Base-by-base conservation (phyloP, 1,284 basidiomycete species). In the Cerrena zonata region DNA sequence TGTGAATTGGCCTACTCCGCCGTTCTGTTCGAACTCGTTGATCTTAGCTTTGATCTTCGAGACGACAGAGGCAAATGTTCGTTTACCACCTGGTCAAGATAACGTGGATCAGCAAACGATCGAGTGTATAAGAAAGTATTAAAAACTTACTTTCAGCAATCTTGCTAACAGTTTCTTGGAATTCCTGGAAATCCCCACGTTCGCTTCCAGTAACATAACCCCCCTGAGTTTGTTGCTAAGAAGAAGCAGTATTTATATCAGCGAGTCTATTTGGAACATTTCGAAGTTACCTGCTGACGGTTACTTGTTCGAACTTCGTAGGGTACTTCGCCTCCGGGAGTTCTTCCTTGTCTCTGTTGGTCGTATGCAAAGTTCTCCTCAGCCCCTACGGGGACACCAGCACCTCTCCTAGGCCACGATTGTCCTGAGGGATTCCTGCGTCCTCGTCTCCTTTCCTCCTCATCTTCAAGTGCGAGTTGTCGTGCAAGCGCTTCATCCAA, bases 21-120 rank as follows among this genome's bases (percentile, higher is more conserved):
- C 39, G n/a, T 54, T 50, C 56, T 80, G 77, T 36, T 90, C 86
- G 53, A 81, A 80, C 58, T 90, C 89, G 60, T 85, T 82, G 56
- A 89, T 81, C 75, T 89, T 90, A 7, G 86, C 80, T 61, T 81
- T 89, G 44, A 89, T 84, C 62, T 84, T 89, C 26, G 78, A 80
- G 43, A 89, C 72, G 26, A 91, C 66, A 10, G 72, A 77, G 42
- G 76, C 80, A 65, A 90, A 79, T 0, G 88, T 90, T 65, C 82
- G 86, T 71, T 86, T 89, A 2, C 88, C 86, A 52, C 76, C 86
- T 89, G 53, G 5, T 36, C 42, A 13, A 37, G n/a, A 3, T 36
- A 18, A 46, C 7, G 7, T 50, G 19, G 27, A 46, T 26, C 37
- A 26, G 36, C 13, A 37, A 11, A 12, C 11, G 26, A 38, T 25